Percentiles rank a stretch among this genome's conserved stretches.
Conservation (phyloP, 2,329 filamentous ascomycete species). For the Alternaria viburni region DNA sequence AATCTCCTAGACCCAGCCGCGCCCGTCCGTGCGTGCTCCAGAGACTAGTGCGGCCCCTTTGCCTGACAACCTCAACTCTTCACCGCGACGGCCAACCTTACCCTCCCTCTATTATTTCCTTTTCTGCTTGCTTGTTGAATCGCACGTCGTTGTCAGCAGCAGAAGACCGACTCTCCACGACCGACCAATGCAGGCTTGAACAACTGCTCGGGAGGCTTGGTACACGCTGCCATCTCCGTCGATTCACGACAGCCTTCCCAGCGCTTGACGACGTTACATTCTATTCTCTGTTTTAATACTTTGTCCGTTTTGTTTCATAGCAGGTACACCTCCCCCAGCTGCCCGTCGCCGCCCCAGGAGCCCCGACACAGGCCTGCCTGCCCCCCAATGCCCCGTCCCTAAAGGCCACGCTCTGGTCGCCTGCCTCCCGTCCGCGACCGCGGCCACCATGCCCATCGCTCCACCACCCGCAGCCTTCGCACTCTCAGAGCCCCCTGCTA, state of each 20-base stretch:
- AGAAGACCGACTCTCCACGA: slow-evolving; percentile 27
- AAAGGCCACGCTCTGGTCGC: slow-evolving; percentile 19
- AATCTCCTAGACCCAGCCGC: slow-evolving; percentile 13
- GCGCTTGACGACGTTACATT: slow-evolving; percentile 42
- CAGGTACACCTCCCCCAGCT: slow-evolving; percentile 35
- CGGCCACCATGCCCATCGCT: slow-evolving; percentile 14
- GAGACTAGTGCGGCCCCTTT: slow-evolving; percentile 27
- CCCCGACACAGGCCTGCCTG: slow-evolving; percentile 18
- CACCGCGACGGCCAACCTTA: slow-evolving; percentile 33
- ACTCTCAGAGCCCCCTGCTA: slow-evolving; percentile 20
- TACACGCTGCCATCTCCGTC: slow-evolving; percentile 50
- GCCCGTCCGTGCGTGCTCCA: slow-evolving; percentile 19
- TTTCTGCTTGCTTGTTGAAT: slow-evolving; percentile 38
- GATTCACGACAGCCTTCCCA: slow-evolving; percentile 47
- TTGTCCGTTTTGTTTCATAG: slow-evolving; percentile 32
- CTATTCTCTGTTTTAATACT: slow-evolving; percentile 48
- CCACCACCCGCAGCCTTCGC: slow-evolving; percentile 8
- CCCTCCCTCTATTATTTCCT: slow-evolving; percentile 45
- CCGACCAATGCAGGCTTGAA: slow-evolving; percentile 49
- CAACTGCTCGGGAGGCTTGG: slow-evolving; percentile 48
- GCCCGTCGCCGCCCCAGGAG: slow-evolving; percentile 13
- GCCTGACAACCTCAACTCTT: slow-evolving; percentile 28
- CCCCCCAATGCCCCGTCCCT: slow-evolving; percentile 22
- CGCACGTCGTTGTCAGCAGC: slow-evolving; percentile 30
- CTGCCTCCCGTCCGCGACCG: slow-evolving; percentile 16